phyloP scores from a whole-genome alignment of 1,284 basidiomycete species.

The Exobasidium cylindrosporum region DNA sequence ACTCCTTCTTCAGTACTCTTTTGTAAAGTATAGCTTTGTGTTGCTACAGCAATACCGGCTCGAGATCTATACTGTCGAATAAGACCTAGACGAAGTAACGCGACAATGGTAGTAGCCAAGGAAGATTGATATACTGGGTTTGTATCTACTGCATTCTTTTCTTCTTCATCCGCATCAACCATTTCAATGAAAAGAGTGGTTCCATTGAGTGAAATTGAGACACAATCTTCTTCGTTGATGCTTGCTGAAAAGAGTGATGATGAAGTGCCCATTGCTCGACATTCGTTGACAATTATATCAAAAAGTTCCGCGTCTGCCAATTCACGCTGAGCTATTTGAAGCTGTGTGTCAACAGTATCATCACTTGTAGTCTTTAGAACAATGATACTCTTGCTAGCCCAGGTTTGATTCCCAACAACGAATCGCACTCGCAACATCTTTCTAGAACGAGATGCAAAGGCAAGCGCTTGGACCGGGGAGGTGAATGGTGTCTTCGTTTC shows the following conservation, averaged over 20 bases:
- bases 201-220: slow-evolving; percentile 28
- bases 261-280: slow-evolving; percentile 17
- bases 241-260: slow-evolving; percentile 16
- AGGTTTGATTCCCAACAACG: slow-evolving; percentile 24
- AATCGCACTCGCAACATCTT: slow-evolving; percentile 31
- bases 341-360: slow-evolving; percentile 24
- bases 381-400: slow-evolving; percentile 21
- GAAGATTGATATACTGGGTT: not conserved
- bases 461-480: slow-evolving; percentile 14
- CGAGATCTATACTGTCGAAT: not conserved
- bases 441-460: slow-evolving; percentile 37
- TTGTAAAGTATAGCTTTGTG: too few species aligned
- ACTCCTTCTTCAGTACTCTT: slow-evolving; percentile 12
- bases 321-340: slow-evolving; percentile 36
- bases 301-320: slow-evolving; percentile 38
- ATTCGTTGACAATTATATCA: slow-evolving; percentile 32
- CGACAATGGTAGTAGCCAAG: slow-evolving; percentile 3
- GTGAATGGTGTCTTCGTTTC: not conserved
- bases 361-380: not conserved
- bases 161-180: not conserved
- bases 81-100: not conserved
- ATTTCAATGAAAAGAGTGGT: slow-evolving; percentile 22
- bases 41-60: slow-evolving; percentile 7
- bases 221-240: slow-evolving; percentile 15
- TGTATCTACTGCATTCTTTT: not conserved